Percentiles rank a stretch among this genome's conserved stretches.
These are phyloP conservation scores for Antrodiella citrinella DNA, from an alignment of 768 basidiomycete species.

Conservation along the genomic window DNA sequence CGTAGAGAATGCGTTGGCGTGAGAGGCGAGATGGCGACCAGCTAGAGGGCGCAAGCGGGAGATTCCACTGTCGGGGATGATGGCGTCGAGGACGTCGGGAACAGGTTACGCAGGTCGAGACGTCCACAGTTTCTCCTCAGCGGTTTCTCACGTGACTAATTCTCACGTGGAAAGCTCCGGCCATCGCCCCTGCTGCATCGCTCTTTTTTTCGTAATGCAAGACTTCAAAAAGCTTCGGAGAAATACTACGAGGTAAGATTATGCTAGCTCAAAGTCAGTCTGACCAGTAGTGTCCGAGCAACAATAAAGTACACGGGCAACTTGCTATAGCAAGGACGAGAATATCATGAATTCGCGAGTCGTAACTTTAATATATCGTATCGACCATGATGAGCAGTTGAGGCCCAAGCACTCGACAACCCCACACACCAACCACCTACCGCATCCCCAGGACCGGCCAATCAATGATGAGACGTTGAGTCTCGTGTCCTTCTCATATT, in stretches of 20 bases:
- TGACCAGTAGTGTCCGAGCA: too few relatives aligned
- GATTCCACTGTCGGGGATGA: neutral
- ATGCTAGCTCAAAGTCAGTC: too few relatives aligned
- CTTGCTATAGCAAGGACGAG: neutral
- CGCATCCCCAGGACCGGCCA: constrained; percentile 11
- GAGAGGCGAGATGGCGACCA: neutral
- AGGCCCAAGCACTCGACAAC: constrained; percentile 18
- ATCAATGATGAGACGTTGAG: constrained; percentile 17
- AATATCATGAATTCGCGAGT: neutral
- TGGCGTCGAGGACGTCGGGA: neutral
- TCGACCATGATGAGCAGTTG: constrained; percentile 10
- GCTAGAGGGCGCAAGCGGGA: neutral
- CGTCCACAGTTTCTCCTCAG: neutral
- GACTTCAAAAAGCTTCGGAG: too few relatives aligned
- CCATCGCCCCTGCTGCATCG: too few relatives aligned
- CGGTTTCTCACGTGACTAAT: neutral
- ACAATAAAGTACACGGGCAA: neutral
- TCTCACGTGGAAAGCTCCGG: neutral
- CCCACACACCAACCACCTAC: constrained; percentile 10
- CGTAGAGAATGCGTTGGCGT: neutral
- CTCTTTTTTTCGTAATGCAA: too few relatives aligned
- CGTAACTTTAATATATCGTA: neutral
- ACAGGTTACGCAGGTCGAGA: constrained; percentile 1
- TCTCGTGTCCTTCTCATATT: constrained; percentile 11
- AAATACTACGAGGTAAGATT: too few relatives aligned